These are phyloP conservation scores for Ilex paraguariensis DNA, from an alignment of 305 asterid species.

Conservation along the genomic window DNA sequence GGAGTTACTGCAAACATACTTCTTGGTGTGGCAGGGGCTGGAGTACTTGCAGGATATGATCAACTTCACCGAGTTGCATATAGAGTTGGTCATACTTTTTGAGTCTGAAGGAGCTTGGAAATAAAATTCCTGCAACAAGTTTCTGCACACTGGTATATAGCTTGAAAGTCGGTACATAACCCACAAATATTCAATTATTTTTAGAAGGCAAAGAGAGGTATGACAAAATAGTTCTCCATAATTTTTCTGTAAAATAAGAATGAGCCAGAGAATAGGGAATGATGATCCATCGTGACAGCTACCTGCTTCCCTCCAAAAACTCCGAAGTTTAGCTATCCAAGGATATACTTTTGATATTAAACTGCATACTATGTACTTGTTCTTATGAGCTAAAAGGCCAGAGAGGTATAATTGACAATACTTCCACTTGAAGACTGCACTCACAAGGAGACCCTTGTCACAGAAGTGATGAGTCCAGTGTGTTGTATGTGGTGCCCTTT, in stretches of 20 bases:
- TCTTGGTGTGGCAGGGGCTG: slow-evolving; percentile 92
- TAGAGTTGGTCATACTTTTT: slow-evolving; percentile 39
- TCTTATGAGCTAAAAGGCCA: no score
- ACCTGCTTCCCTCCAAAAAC: background rate
- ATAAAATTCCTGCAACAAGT: background rate
- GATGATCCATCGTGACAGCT: background rate
- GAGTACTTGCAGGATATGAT: slow-evolving; percentile 94
- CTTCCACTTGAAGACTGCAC: background rate
- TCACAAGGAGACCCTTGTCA: background rate
- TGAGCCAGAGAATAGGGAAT: background rate
- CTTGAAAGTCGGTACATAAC: background rate
- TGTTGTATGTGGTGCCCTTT: background rate
- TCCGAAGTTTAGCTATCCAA: background rate
- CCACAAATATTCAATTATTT: no score
- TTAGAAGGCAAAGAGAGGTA: no score
- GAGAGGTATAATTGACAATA: no score
- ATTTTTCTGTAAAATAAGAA: background rate
- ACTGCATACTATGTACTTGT: no score
- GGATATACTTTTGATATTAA: no score
- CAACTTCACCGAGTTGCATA: slow-evolving; percentile 51
- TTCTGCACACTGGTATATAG: background rate
- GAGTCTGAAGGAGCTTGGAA: slow-evolving; percentile 54
- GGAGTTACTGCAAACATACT: slow-evolving; percentile 91
- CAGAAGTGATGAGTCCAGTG: background rate
- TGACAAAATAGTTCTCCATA: no score